Evolutionary conservation across 768 basidiomycete genomes (phyloP).

Genomic region (Flagelloscypha sp.): DNA sequence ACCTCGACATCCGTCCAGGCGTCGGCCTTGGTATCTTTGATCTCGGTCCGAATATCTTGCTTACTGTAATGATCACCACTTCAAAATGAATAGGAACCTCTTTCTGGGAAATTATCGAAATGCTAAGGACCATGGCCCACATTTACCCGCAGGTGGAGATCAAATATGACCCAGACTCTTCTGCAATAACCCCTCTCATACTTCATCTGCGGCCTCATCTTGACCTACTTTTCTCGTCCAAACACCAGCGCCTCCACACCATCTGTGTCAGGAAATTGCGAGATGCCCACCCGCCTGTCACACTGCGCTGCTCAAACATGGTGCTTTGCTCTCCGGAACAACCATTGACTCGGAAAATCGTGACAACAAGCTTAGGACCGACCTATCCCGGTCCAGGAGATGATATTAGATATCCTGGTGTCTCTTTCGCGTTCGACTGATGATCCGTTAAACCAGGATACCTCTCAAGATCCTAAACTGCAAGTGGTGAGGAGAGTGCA

Average conservation of each 20-base stretch:
- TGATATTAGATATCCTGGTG: slow-evolving; percentile 71
- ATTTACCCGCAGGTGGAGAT: slow-evolving; percentile 76
- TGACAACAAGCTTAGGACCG: slow-evolving; percentile 72
- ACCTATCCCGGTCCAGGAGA: slow-evolving; percentile 72
- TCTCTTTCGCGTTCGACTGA: slow-evolving; percentile 83
- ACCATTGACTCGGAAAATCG: slow-evolving; percentile 51
- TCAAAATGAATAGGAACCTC: slow-evolving; percentile 47
- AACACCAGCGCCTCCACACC: slow-evolving; percentile 71
- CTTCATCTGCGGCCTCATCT: slow-evolving; percentile 75
- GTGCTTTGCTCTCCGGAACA: slow-evolving; percentile 56
- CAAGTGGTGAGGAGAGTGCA: slow-evolving; percentile 74
- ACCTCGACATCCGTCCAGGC: slow-evolving; percentile 71
- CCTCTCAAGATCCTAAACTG: slow-evolving; percentile 60
- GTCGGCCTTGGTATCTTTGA: slow-evolving; percentile 72
- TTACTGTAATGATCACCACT: slow-evolving; percentile 3
- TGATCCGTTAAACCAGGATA: slow-evolving; percentile 50
- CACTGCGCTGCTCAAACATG: slow-evolving; percentile 57
- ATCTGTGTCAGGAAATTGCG: slow-evolving; percentile 65
- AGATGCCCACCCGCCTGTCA: slow-evolving; percentile 58
- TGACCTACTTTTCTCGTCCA: slow-evolving; percentile 78
- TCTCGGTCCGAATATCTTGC: slow-evolving; percentile 37
- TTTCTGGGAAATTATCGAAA: slow-evolving; percentile 69
- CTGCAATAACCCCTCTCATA: slow-evolving; percentile 64
- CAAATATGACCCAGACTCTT: slow-evolving; percentile 70
- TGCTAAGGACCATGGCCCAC: slow-evolving; percentile 55